Conservation (phyloP, 2,329 filamentous ascomycete genomes). For the Neofusicoccum sp. region DNA sequence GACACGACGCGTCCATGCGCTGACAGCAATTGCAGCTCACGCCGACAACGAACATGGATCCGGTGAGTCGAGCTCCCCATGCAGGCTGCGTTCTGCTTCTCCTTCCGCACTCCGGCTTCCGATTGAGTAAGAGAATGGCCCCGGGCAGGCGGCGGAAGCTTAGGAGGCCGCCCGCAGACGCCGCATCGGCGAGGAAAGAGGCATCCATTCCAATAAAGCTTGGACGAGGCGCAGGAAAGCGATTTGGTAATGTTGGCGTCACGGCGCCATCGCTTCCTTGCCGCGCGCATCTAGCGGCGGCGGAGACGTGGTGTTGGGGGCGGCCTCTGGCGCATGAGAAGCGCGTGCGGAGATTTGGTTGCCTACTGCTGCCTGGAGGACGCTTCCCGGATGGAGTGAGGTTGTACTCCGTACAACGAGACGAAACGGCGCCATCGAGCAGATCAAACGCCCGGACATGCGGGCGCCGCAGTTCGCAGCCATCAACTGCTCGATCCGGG, state of each 20-base stretch:
- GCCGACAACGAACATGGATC: no score
- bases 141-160: no score
- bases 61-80: no score
- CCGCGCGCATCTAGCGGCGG: constrained; percentile 2
- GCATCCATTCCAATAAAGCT: background rate
- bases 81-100: no score
- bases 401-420: background rate
- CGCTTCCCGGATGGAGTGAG: background rate
- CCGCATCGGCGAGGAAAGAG: background rate
- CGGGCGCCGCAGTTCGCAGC: background rate
- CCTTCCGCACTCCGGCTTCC: no score
- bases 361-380: constrained; percentile 7
- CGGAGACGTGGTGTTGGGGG: background rate
- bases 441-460: background rate
- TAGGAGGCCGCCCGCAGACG: constrained; percentile 8
- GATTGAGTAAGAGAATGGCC: no score
- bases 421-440: background rate
- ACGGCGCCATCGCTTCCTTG: background rate
- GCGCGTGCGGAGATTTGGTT: background rate
- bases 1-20: no score
- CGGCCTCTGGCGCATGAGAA: background rate
- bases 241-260: background rate
- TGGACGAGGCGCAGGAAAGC: background rate
- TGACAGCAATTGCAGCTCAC: no score
- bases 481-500: constrained; percentile 1